Conservation (phyloP, 495 filamentous ascomycete genomes). For the Hypoxylon subgilvum region DNA sequence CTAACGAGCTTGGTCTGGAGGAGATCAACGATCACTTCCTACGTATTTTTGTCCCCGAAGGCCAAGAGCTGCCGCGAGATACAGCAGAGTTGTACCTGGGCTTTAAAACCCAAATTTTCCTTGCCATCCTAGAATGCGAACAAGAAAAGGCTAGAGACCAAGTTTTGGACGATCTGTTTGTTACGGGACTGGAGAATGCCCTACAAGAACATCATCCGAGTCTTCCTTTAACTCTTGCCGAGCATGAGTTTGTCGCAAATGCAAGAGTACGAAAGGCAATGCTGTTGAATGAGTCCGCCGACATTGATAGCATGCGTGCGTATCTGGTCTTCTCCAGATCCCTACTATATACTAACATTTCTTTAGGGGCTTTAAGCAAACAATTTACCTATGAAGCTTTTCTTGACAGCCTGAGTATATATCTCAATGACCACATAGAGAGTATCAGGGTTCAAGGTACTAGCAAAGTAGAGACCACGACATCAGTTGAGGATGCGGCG, state of each 20-base stretch:
- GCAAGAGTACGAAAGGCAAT: constrained; percentile 69
- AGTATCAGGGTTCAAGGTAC: constrained; percentile 61
- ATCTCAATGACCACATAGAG: constrained; percentile 77
- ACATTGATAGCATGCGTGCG: constrained; percentile 63
- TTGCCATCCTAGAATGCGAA: constrained; percentile 65
- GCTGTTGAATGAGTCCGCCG: constrained; percentile 66
- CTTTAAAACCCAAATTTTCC: constrained; percentile 86
- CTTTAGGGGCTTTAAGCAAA: constrained; percentile 63
- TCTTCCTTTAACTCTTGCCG: constrained; percentile 68
- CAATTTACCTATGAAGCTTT: constrained; percentile 85
- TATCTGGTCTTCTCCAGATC: neutral
- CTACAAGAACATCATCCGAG: constrained; percentile 70
- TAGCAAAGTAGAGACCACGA: constrained; percentile 49
- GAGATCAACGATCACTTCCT: constrained; percentile 86
- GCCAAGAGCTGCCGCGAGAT: constrained; percentile 71
- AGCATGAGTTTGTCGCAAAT: constrained; percentile 74
- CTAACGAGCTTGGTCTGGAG: constrained; percentile 79
- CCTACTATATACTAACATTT: constrained; percentile 31
- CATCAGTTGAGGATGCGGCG: constrained; percentile 41
- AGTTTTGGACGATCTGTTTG: constrained; percentile 76
- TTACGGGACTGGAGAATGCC: constrained; percentile 67
- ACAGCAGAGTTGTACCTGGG: constrained; percentile 77
- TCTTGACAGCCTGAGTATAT: constrained; percentile 71
- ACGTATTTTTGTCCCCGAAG: constrained; percentile 80
- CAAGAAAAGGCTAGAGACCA: constrained; percentile 69